Conservation (phyloP, 208 protist species). For the Blechomonas ayalai region DNA sequence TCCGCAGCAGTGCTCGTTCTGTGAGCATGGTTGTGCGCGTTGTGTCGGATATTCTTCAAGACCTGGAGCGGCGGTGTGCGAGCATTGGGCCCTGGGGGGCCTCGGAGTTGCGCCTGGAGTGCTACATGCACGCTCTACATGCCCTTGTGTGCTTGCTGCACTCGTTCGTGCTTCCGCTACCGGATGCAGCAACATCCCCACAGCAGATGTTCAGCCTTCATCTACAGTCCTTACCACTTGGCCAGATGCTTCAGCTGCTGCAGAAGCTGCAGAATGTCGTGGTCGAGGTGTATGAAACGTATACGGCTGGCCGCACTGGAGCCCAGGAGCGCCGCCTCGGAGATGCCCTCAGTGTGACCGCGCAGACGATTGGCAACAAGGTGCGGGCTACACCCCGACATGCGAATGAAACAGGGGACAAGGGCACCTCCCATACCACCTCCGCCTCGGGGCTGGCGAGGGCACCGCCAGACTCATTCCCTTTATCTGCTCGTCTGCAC, state of each 20-base stretch:
- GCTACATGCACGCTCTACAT: slow-evolving; percentile 51
- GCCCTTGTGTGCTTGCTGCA: slow-evolving; percentile 59
- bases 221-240: slow-evolving; percentile 22
- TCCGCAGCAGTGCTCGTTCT: not conserved
- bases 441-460: too few relatives aligned
- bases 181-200: not conserved
- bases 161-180: slow-evolving; percentile 48
- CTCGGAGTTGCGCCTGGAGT: slow-evolving; percentile 22
- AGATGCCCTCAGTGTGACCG: slow-evolving; percentile 16
- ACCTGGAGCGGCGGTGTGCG: not conserved
- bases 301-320: slow-evolving; percentile 52
- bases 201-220: slow-evolving; percentile 15
- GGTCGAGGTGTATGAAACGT: slow-evolving; percentile 33
- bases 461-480: too few relatives aligned
- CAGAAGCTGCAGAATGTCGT: slow-evolving; percentile 37
- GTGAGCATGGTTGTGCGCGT: not conserved
- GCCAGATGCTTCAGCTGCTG: slow-evolving; percentile 25
- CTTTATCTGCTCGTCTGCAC: too few relatives aligned
- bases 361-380: slow-evolving; percentile 53
- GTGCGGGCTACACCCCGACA: too few relatives aligned
- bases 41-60: not conserved
- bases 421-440: too few relatives aligned
- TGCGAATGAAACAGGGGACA: too few relatives aligned
- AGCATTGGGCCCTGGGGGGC: not conserved
- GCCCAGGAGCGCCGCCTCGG: slow-evolving; percentile 10